A percentile compares a stretch with the other conserved stretches of the same genome.
Evolutionary conservation across 2,329 filamentous ascomycete species (phyloP).

Genomic region (Fusarium coicis): DNA sequence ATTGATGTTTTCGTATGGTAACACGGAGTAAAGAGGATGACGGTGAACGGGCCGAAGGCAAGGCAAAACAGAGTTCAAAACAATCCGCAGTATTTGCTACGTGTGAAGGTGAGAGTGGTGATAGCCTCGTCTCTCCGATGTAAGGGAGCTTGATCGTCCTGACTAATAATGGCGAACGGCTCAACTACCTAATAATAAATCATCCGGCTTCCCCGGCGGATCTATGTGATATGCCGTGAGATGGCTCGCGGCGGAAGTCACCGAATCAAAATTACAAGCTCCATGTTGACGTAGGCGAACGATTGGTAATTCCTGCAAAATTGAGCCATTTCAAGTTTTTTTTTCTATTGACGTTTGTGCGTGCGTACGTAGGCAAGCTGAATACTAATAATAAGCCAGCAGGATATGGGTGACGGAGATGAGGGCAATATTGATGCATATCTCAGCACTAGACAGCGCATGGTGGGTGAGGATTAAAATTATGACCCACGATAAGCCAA

Average conservation of each 20-base stretch:
- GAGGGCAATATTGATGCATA: constrained; percentile 18
- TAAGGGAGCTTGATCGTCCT: constrained; percentile 20
- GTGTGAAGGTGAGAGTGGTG: constrained; percentile 12
- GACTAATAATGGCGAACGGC: neutral
- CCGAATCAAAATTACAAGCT: constrained; percentile 23
- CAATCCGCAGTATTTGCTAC: neutral
- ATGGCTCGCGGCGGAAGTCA: constrained; percentile 11
- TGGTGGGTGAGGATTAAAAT: constrained; percentile 12
- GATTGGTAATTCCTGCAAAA: constrained; percentile 28
- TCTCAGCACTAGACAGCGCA: constrained; percentile 24
- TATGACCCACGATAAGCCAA: constrained; percentile 27
- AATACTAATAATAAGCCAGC: constrained; percentile 11
- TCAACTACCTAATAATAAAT: constrained; percentile 10
- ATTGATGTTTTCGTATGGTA: neutral
- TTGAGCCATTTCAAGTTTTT: constrained; percentile 11
- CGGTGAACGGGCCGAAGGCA: neutral
- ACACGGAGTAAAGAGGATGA: neutral
- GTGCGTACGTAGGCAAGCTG: constrained; percentile 10
- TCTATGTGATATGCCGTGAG: constrained; percentile 20
- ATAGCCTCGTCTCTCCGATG: constrained; percentile 24
- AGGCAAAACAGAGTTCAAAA: constrained; percentile 26
- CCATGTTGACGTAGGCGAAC: constrained; percentile 26
- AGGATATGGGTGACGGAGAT: neutral
- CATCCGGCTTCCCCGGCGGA: constrained; percentile 31
- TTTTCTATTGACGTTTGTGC: neutral